These are phyloP conservation scores for Claviceps spartinae DNA, from an alignment of 2,329 filamentous ascomycete species.

Conservation along the genomic window DNA sequence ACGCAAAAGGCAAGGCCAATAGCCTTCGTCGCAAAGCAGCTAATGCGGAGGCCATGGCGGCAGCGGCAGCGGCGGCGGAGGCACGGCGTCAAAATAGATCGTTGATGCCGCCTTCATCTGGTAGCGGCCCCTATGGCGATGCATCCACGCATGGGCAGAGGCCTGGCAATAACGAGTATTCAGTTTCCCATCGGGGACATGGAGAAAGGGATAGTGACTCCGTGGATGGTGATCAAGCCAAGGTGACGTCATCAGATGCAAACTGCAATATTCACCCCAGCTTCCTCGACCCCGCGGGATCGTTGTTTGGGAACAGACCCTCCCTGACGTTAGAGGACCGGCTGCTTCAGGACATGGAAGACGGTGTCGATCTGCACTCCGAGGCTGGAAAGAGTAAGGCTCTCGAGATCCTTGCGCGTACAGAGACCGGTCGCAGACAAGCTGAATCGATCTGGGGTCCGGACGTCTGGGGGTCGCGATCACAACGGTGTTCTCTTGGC, in stretches of 20 bases:
- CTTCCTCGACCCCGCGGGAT: slow-evolving; percentile 30
- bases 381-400: slow-evolving; percentile 35
- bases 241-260: slow-evolving; percentile 26
- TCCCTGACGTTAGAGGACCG: slow-evolving; percentile 35
- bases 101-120: slow-evolving; percentile 10
- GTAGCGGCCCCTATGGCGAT: slow-evolving; percentile 12
- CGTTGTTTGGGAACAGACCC: slow-evolving; percentile 26
- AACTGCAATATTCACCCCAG: slow-evolving; percentile 28
- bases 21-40: slow-evolving; percentile 59
- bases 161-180: slow-evolving; percentile 6
- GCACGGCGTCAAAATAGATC: slow-evolving; percentile 10
- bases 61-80: slow-evolving; percentile 26
- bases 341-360: slow-evolving; percentile 33
- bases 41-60: slow-evolving; percentile 39
- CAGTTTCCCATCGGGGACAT: slow-evolving; percentile 2
- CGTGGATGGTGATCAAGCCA: slow-evolving; percentile 13
- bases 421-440: slow-evolving; percentile 34
- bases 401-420: slow-evolving; percentile 38
- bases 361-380: slow-evolving; percentile 30
- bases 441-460: slow-evolving; percentile 38
- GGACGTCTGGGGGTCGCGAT: slow-evolving; percentile 28
- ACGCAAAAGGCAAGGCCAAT: slow-evolving; percentile 65
- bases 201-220: not conserved
- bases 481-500: slow-evolving; percentile 16
- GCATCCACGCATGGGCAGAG: slow-evolving; percentile 13